Evolutionary conservation across 2,329 filamentous ascomycete species (phyloP).

Genomic region (Harringtonia aguacate): DNA sequence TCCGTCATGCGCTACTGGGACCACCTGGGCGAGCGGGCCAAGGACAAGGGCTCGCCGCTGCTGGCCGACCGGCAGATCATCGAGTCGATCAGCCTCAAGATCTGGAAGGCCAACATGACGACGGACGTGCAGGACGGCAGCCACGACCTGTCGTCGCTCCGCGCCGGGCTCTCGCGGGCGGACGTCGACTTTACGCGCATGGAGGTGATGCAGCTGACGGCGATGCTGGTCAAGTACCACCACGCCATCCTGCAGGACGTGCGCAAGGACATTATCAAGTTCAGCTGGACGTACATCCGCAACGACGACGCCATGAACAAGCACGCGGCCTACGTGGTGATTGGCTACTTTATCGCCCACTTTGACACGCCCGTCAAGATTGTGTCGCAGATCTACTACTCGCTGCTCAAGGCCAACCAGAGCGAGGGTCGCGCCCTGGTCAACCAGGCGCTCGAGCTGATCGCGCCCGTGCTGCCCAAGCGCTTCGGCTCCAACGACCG

Average conservation of each 20-base stretch:
- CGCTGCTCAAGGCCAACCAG: conserved; percentile 82
- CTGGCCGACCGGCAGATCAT: conserved; percentile 82
- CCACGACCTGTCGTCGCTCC: conserved; percentile 47
- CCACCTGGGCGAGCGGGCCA: conserved; percentile 34
- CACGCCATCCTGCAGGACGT: conserved; percentile 78
- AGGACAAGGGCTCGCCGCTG: conserved; percentile 41
- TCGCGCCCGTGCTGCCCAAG: conserved; percentile 89
- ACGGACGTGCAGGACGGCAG: conserved; percentile 84
- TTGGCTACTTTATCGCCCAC: conserved; percentile 93
- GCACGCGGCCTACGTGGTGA: conserved; percentile 92
- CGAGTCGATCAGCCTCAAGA: conserved; percentile 79
- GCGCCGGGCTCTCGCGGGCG: conserved; percentile 43
- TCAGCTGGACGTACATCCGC: conserved; percentile 96
- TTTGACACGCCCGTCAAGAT: conserved; percentile 97
- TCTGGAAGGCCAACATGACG: conserved; percentile 88
- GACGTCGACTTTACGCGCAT: conserved; percentile 94
- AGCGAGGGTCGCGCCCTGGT: conserved; percentile 88
- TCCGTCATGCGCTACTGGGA: conserved; percentile 82
- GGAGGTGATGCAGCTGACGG: conserved; percentile 90
- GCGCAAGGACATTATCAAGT: conserved; percentile 97
- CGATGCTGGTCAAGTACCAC: conserved; percentile 92
- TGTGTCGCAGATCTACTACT: conserved; percentile 87
- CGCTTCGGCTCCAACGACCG: conserved; percentile 64
- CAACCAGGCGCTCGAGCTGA: conserved; percentile 85
- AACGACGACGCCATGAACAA: conserved; percentile 99